Base-by-base conservation (phyloP, 1,139 yeast species). In the Suhomyces bokatorum region DNA sequence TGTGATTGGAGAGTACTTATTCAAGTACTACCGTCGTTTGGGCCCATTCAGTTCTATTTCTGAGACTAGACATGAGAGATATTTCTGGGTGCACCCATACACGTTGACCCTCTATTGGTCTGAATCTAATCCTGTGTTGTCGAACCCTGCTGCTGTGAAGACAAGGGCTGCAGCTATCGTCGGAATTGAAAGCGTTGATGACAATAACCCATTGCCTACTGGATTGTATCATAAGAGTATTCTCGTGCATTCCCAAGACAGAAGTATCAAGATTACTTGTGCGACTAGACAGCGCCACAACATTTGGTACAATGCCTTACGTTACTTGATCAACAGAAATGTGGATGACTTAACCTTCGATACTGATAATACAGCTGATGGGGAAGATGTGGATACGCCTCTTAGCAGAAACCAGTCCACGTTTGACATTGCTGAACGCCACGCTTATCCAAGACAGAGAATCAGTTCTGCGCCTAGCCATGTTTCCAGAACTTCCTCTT, bases 21-120 rank as follows among this genome's bases (percentile, higher is more conserved):
- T 78, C 78, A 93, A 93, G 64, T 91, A 93, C 62, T 88, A 85
- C 63, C 82, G 96, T 43, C 80, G 83, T 49, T 70, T 87, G 47
- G 88, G 95, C 11, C 86, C 89, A 13, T 75, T 88, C 44, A 80
- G 86, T 42, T 80, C 89, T 1, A 78, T 89, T 36, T 80, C 95
- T 0, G 93, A 87, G 46, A 80, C 79, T 41, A 79, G 98, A 48
- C 99, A 93, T 60, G 95, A 87, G 60, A 77, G 98, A 52, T 93
- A 83, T 66, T 93, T 93, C 77, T 93, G 98, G 98, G 83, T 93
- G 35, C 96, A 93, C 66, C 99, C 99, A 8, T 91, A 90, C 63
- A 85, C 95, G 4, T 70, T 89, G 69, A 88, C 97, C 0, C 73
- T 93, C 45, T 90, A 89, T 64, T 93, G 99, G 99, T 85, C 93